These are phyloP conservation scores for Hypoxylon fuscum DNA, from an alignment of 495 filamentous ascomycete species.

Conservation along the genomic window DNA sequence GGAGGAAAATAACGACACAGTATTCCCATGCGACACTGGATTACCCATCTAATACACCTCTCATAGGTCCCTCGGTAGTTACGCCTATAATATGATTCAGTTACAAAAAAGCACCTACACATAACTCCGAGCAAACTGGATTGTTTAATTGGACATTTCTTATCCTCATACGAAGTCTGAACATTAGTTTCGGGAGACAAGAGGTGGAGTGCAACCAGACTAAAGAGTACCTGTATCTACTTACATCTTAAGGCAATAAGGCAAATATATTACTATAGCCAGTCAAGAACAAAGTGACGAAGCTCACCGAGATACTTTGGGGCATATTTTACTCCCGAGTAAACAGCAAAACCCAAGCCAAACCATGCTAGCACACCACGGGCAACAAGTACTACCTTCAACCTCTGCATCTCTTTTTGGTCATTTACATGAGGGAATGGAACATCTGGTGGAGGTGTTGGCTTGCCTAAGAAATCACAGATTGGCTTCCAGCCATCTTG, in stretches of 20 bases:
- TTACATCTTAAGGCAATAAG: too few species aligned
- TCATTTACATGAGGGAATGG: constrained; percentile 10
- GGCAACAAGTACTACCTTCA: constrained; percentile 12
- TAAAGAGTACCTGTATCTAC: too few species aligned
- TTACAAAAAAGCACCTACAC: too few species aligned
- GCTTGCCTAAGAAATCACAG: constrained; percentile 44
- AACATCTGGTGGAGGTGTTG: constrained; percentile 31
- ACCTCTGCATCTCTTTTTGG: neutral
- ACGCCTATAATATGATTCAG: too few species aligned
- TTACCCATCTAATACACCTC: constrained; percentile 21
- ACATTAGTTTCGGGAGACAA: too few species aligned
- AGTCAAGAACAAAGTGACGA: neutral
- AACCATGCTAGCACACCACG: constrained; percentile 24
- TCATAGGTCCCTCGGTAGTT: too few species aligned
- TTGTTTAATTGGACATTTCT: too few species aligned
- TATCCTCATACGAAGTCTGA: too few species aligned
- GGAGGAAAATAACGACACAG: constrained; percentile 44
- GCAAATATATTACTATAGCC: neutral
- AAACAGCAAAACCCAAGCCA: constrained; percentile 25
- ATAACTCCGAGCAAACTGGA: too few species aligned
- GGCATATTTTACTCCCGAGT: neutral
- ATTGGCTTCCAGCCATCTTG: constrained; percentile 40
- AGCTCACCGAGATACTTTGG: neutral
- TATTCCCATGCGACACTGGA: constrained; percentile 38
- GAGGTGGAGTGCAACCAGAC: too few species aligned